Evolutionary conservation across 345 rosid genomes (phyloP).

Genomic region (Atalantia buxifolia): DNA sequence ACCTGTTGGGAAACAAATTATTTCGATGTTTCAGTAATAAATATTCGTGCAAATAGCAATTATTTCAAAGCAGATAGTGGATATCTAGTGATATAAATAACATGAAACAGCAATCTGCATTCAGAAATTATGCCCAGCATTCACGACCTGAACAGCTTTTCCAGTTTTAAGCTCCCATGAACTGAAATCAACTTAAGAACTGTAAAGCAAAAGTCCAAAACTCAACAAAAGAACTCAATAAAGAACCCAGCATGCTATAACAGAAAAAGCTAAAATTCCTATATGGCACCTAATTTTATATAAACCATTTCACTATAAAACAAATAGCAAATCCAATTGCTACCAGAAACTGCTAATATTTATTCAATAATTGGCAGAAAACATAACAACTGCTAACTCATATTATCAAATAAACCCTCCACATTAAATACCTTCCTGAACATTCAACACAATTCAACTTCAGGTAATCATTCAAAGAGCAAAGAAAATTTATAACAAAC

Average conservation of each 20-base stretch:
- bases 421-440: background rate
- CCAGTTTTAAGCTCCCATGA: background rate
- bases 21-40: background rate
- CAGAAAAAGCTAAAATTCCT: background rate
- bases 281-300: background rate
- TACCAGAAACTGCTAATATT: background rate
- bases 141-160: background rate
- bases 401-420: background rate
- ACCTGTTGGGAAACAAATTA: background rate
- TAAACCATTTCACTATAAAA: background rate
- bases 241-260: background rate
- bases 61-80: background rate
- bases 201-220: background rate
- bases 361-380: background rate
- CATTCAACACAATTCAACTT: background rate
- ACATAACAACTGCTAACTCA: background rate
- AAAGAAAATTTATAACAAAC: background rate
- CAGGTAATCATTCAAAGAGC: background rate
- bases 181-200: background rate
- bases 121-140: background rate
- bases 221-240: background rate
- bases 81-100: background rate
- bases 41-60: background rate
- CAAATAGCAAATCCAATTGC: background rate
- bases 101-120: background rate